Percentiles rank a stretch among this genome's conserved stretches.
Evolutionary conservation across 495 filamentous ascomycete species (phyloP).

Genomic region (Talaromyces stipitatus): DNA sequence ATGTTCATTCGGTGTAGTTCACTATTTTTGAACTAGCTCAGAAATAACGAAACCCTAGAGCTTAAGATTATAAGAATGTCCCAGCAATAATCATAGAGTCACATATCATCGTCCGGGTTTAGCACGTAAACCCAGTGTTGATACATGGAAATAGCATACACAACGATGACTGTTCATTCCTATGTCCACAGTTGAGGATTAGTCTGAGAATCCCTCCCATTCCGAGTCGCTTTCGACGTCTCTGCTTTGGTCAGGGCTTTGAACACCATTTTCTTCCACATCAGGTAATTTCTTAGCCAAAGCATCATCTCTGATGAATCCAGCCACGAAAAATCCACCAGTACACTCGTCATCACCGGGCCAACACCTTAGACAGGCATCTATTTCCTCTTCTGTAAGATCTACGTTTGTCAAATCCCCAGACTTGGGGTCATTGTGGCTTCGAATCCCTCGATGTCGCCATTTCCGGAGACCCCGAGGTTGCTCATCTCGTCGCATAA

Average conservation of each 20-base stretch:
- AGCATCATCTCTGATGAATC: conserved; percentile 48
- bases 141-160: no score
- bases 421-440: conserved; percentile 19
- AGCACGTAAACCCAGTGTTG: no score
- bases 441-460: conserved; percentile 54
- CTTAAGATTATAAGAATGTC: no score
- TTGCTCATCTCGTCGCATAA: conserved; percentile 64
- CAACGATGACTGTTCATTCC: no score
- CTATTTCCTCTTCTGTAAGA: conserved; percentile 46
- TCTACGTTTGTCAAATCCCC: conserved; percentile 12
- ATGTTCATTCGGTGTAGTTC: background rate
- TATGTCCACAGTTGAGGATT: background rate
- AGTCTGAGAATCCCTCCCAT: conserved; percentile 43
- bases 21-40: no score
- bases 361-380: conserved; percentile 74
- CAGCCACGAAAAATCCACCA: conserved; percentile 67
- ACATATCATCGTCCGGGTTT: no score
- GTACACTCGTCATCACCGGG: conserved; percentile 72
- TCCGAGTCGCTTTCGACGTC: conserved; percentile 27
- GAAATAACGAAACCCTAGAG: no score
- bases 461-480: conserved; percentile 62
- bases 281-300: background rate
- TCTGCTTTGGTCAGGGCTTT: conserved; percentile 9
- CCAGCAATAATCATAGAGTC: no score
- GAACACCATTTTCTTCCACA: background rate